These are phyloP conservation scores for Globisporangium canariense DNA, from an alignment of 352 stramenopile species.

Conservation along the genomic window DNA sequence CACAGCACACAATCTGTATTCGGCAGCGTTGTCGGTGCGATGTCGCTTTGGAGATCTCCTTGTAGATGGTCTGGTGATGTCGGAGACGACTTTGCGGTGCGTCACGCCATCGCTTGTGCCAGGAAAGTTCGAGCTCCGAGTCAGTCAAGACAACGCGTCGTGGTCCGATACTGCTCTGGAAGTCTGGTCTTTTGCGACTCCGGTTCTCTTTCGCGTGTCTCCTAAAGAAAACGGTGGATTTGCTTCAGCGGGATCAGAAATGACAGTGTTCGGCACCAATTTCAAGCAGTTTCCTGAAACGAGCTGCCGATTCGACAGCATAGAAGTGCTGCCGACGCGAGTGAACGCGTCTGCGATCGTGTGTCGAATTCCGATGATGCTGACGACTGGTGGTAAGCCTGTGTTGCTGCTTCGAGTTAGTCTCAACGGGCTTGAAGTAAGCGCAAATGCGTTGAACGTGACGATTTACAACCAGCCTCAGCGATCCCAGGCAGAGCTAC, in stretches of 20 bases:
- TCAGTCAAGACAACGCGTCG: slow-evolving; percentile 38
- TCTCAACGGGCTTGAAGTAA: slow-evolving; percentile 42
- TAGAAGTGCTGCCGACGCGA: slow-evolving; percentile 19
- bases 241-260: slow-evolving; percentile 9
- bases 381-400: neutral
- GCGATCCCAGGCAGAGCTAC: neutral
- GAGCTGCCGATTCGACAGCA: slow-evolving; percentile 34
- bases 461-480: slow-evolving; percentile 16
- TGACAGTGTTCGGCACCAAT: slow-evolving; percentile 42
- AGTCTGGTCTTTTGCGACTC: slow-evolving; percentile 30
- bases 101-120: slow-evolving; percentile 24
- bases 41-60: slow-evolving; percentile 33
- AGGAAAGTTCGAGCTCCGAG: slow-evolving; percentile 16
- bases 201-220: slow-evolving; percentile 25
- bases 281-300: slow-evolving; percentile 25
- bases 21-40: slow-evolving; percentile 20
- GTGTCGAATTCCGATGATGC: slow-evolving; percentile 27
- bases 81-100: slow-evolving; percentile 28
- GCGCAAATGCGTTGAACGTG: slow-evolving; percentile 23
- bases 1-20: slow-evolving; percentile 22
- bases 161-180: slow-evolving; percentile 30
- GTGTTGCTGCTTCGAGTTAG: slow-evolving; percentile 24
- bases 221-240: slow-evolving; percentile 16
- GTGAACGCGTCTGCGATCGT: slow-evolving; percentile 29
- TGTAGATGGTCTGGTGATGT: slow-evolving; percentile 27